Evolutionary conservation across 768 basidiomycete genomes (phyloP), one percentile per base, ranked within the genome.

Genomic region (Suillus paluster): DNA sequence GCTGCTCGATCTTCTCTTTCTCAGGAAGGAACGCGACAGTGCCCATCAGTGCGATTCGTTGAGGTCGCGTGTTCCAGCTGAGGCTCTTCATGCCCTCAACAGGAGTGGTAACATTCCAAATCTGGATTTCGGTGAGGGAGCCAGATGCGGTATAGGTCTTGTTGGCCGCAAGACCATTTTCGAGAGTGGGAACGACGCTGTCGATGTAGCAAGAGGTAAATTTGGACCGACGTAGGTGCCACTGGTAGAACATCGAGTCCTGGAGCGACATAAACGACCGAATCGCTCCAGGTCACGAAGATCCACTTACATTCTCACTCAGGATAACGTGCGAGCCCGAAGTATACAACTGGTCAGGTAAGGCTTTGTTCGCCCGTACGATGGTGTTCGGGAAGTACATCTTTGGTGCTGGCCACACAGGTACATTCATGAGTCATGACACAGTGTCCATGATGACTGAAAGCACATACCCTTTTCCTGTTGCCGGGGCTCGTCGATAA

Each of bases 201-300:
- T 59, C 57, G n/a, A 68, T 58, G 46, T 68, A 68, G 58, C 67
- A 68, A 19, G 41, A 60, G 5, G 63, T 59, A 58, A 61, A 64
- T 30, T 44, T 63, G 30, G 65, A 62, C 23, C 62, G 66, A 14
- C 19, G 11, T 15, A 55, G 45, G 23, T 57, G 44, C 67, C 67
- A 68, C 19, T 63, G 66, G 53, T 64, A 68, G 53, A 68, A 62
- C 67, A 68, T 68, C 5, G 67, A 67, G 49, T 68, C 67, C 67
- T 68, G 46, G 46, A 21, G 19, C 34, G 45, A 42, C 19, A 41
- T n/a, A 42, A 42, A 30, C 19, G 41, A 19, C 19, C 15, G 19
- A 42, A 17, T 42, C 7, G 8, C 41, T 42, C 19, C 41, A 42
- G 41, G 41, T 42, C 6, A 30, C 6, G 41, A 7, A 19, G 5